Base-by-base conservation (phyloP, 129 eudicot species). In the Deinandra increscens region DNA sequence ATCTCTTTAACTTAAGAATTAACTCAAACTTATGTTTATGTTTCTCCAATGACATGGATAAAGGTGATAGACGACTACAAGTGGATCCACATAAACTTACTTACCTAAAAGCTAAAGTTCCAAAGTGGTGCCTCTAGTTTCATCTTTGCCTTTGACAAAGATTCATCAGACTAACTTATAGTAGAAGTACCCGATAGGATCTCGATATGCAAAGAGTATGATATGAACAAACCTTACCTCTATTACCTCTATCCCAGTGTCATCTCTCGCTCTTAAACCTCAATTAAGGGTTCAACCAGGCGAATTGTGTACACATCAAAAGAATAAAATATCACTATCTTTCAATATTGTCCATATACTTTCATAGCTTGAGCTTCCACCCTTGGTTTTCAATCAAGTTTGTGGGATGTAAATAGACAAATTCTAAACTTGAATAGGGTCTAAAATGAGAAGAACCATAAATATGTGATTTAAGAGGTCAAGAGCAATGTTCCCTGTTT, bases 331-430 rank as follows among this genome's bases (percentile, higher is more conserved):
- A n/a, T 46, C 20, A 46, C 53, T 46, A 14, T 17, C 34, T n/a
- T 15, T 43, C 10, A 3, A 26, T 26, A 26, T 14, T 10, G 39
- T 36, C 39, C 39, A 36, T 6, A 42, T 70, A 42, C 55, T 70
- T 41, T 42, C 75, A 55, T 55, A 58, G 33, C 53, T 46, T 46
- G n/a, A 1, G 68, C 67, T 60, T 78, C 71, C 72, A 84, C 76
- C 80, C 62, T 49, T 43, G 8, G 15, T 74, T 68, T 64, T 33
- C 36, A 72, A 71, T 64, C 72, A 71, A 60, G 38, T 36, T 60
- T 23, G 55, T 37, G 7, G 77, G 49, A 45, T 74, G 54, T 7
- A n/a, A 34, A 68, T 49, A 7, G 43, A 48, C 6, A n/a, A 38
- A 18, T 37, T 22, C n/a, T 9, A 37, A 76, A 49, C 64, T 48